These are phyloP conservation scores for Cerioporus squamosus DNA, from an alignment of 1,284 basidiomycete species.

Conservation along the genomic window DNA sequence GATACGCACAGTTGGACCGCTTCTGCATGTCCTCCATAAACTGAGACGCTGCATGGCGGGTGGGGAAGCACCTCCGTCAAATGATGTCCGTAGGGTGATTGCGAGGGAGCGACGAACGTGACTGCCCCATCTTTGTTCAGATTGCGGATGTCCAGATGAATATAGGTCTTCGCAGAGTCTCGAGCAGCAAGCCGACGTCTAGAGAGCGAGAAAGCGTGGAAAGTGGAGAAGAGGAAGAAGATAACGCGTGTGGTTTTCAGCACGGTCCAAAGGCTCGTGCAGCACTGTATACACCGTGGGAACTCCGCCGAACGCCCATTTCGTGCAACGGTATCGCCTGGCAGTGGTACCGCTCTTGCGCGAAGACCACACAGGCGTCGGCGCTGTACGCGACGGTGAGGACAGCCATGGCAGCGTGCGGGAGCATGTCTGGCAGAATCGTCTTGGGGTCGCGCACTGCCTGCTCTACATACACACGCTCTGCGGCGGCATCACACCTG, in stretches of 20 bases:
- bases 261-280: too few relatives aligned
- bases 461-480: slow-evolving; percentile 15
- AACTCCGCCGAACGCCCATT: slow-evolving; percentile 16
- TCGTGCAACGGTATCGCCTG: too few relatives aligned
- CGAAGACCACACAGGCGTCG: slow-evolving; percentile 6
- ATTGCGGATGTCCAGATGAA: slow-evolving; percentile 5
- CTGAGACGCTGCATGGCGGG: slow-evolving; percentile 68
- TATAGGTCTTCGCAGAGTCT: background rate
- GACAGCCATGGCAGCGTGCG: slow-evolving; percentile 18
- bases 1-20: slow-evolving; percentile 84
- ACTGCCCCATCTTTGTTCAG: slow-evolving; percentile 65
- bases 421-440: slow-evolving; percentile 17
- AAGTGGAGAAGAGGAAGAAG: slow-evolving; percentile 4
- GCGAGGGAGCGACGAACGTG: slow-evolving; percentile 56
- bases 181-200: background rate
- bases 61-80: slow-evolving; percentile 14
- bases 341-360: background rate
- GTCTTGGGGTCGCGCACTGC: slow-evolving; percentile 14
- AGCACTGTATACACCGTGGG: slow-evolving; percentile 24
- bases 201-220: slow-evolving; percentile 1
- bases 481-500: slow-evolving; percentile 6
- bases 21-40: slow-evolving; percentile 95
- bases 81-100: background rate
- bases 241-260: slow-evolving; percentile 16
- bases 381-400: slow-evolving; percentile 16